Conservation (phyloP, 2,329 filamentous ascomycete genomes). For the Canariomyces notabilis region DNA sequence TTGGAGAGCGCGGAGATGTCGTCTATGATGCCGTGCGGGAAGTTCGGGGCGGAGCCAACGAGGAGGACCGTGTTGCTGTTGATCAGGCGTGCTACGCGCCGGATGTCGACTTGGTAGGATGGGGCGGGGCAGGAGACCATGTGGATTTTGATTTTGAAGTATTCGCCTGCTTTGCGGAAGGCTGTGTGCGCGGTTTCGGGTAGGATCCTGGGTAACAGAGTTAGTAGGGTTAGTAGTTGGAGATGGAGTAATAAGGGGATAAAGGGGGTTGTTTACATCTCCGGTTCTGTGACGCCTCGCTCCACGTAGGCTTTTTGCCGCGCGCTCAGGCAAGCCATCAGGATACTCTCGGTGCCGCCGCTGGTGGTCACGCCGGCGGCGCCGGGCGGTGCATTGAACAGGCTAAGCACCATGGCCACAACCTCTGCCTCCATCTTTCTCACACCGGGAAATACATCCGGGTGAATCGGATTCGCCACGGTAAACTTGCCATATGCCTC, state of each 20-base stretch:
- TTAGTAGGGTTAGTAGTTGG: slow-evolving; percentile 16
- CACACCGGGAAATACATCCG: slow-evolving; percentile 95
- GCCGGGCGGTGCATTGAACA: slow-evolving; percentile 86
- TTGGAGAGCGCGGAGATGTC: slow-evolving; percentile 82
- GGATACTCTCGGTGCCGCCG: slow-evolving; percentile 91
- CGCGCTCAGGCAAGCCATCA: slow-evolving; percentile 90
- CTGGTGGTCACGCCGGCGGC: slow-evolving; percentile 86
- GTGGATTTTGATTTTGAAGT: slow-evolving; percentile 96
- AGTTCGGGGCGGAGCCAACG: slow-evolving; percentile 93
- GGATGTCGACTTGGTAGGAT: slow-evolving; percentile 75
- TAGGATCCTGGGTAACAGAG: slow-evolving; percentile 63
- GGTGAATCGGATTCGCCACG: slow-evolving; percentile 93
- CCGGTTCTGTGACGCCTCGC: slow-evolving; percentile 82
- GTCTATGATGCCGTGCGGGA: slow-evolving; percentile 96
- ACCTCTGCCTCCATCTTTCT: slow-evolving; percentile 99
- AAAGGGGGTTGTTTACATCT: slow-evolving; percentile 63
- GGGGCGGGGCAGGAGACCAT: slow-evolving; percentile 83
- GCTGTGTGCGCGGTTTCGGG: slow-evolving; percentile 93
- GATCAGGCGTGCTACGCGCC: slow-evolving; percentile 74
- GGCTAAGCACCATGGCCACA: slow-evolving; percentile 84
- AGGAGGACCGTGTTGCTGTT: slow-evolving; percentile 92
- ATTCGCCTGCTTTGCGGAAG: slow-evolving; percentile 89
- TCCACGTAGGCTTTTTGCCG: slow-evolving; percentile 84
- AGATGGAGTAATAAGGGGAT: too few relatives aligned
- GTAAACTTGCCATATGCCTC: slow-evolving; percentile 93